Base-by-base conservation (phyloP, 345 rosid genomes). In the Lumnitzera racemosa region DNA sequence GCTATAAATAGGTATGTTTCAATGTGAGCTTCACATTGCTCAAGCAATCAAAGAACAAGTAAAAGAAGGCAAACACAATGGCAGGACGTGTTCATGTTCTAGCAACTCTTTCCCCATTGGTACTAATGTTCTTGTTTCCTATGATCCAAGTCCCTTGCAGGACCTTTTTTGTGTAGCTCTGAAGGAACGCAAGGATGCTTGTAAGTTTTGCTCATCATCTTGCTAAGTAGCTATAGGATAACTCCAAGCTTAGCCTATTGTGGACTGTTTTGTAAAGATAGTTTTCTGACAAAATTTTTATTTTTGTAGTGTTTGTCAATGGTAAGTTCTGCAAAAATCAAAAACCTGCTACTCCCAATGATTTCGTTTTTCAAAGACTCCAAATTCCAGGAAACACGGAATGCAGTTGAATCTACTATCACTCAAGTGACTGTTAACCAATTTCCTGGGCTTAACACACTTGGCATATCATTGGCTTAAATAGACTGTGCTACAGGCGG, bases 251-350 rank as follows among this genome's bases (percentile, higher is more conserved):
- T 27, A 2, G 55, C 29, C 15, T 24, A 13, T 29, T 15, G 0
- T 56, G 64, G 46, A 65, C 61, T 65, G 4, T 74, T 65, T 57
- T 61, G 65, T 47, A 69, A 20, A 53, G 78, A 67, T 36, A 61
- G 62, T 27, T 50, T 66, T 48, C 31, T 27, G 5, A 5, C 49
- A 68, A 55, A 61, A 29, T 49, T 11, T 13, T 20, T 41, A n/a
- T 25, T 48, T 43, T 24, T 61, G 70, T 52, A 67, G 76, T 78
- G 15, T 78, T 74, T 24, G 56, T 65, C 41, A 56, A 65, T 15
- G 69, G 69, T 11, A 58, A 51, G 57, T 65, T 65, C 41, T 65
- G 69, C 62, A 57, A 57, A 56, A 56, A 65, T 57, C 69, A 58
- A 11, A 65, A 51, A 8, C 61, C 24, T 11, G 57, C 57, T 46